These are phyloP conservation scores for Calonectria leucothoes DNA, from an alignment of 2,329 filamentous ascomycete species.

Conservation along the genomic window DNA sequence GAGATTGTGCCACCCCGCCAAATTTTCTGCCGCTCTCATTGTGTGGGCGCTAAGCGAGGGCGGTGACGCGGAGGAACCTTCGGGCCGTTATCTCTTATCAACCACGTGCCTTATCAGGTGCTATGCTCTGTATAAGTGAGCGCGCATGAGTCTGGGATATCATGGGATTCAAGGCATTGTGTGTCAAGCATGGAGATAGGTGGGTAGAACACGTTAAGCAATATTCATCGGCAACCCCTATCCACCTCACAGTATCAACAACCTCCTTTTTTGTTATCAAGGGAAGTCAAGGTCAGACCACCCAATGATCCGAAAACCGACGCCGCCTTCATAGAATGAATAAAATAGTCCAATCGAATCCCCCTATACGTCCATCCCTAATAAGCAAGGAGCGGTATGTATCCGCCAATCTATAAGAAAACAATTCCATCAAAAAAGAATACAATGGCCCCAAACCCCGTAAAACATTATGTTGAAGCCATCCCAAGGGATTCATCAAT, in stretches of 20 bases:
- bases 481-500: neutral
- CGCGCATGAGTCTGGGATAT: neutral
- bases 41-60: slow-evolving; percentile 57
- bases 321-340: slow-evolving; percentile 16
- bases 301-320: slow-evolving; percentile 16
- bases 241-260: neutral
- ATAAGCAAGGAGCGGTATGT: slow-evolving; percentile 9
- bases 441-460: slow-evolving; percentile 3
- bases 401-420: slow-evolving; percentile 21
- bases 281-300: neutral
- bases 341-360: slow-evolving; percentile 22
- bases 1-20: slow-evolving; percentile 48
- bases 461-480: slow-evolving; percentile 7
- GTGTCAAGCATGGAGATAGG: neutral
- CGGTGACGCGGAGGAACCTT: slow-evolving; percentile 45
- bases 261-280: slow-evolving; percentile 12
- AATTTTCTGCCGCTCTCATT: slow-evolving; percentile 51
- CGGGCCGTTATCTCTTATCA: slow-evolving; percentile 15
- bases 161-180: neutral
- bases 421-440: slow-evolving; percentile 15
- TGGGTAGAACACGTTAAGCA: neutral
- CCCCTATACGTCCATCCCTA: slow-evolving; percentile 15
- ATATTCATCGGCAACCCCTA: neutral
- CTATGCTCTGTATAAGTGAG: neutral
- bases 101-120: slow-evolving; percentile 5